Evolutionary conservation across 108 stramenopile species (phyloP).

Genomic region (Fistulifera solaris): DNA sequence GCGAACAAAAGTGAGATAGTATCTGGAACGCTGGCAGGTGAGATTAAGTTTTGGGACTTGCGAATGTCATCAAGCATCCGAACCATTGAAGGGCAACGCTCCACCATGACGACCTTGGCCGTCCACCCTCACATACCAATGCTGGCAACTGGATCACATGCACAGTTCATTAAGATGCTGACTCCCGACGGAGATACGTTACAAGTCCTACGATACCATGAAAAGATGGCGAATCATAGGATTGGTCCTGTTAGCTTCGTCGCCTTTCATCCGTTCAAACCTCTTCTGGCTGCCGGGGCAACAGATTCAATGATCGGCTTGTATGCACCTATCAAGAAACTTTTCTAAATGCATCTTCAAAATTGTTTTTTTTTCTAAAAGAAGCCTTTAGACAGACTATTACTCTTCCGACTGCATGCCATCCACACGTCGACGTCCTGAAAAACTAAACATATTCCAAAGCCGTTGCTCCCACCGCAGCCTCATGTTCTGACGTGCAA

Average conservation of each 20-base stretch:
- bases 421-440: neutral
- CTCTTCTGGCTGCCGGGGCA: conserved; percentile 86
- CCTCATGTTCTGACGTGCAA: neutral
- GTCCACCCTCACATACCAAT: conserved; percentile 87
- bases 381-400: too few relatives aligned
- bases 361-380: too few relatives aligned
- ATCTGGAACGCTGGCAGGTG: conserved; percentile 80
- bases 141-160: conserved; percentile 84
- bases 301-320: conserved; percentile 55
- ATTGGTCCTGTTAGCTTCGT: conserved; percentile 89
- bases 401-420: too few relatives aligned
- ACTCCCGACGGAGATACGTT: conserved; percentile 82
- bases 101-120: conserved; percentile 89
- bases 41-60: conserved; percentile 88
- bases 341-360: neutral
- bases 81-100: conserved; percentile 70
- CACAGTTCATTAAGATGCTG: conserved; percentile 90
- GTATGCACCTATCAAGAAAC: conserved; percentile 18
- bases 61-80: conserved; percentile 55
- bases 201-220: conserved; percentile 80
- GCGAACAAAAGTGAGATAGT: conserved; percentile 63
- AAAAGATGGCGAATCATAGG: conserved; percentile 83
- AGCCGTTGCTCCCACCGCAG: neutral
- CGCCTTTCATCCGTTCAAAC: conserved; percentile 89
- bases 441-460: neutral